phyloP scores from a whole-genome alignment of 2,329 filamentous ascomycete genomes.

The Lachnellula hyalina region DNA sequence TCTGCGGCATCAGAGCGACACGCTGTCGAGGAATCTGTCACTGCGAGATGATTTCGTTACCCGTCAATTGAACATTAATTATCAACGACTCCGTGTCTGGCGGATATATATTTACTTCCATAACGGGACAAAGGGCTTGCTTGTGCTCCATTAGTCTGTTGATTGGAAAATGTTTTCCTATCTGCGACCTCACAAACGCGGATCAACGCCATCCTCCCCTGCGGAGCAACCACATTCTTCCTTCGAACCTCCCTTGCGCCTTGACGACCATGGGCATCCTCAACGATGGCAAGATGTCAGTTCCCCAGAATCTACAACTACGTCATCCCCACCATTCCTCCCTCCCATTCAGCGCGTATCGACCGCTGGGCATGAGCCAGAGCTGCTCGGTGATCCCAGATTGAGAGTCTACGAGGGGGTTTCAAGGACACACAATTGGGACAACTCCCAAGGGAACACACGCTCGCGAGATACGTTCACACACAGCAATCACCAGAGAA shows the following conservation, averaged over 20 bases:
- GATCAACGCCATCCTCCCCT: constrained; percentile 31
- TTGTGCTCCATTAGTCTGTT: neutral
- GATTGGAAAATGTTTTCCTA: constrained; percentile 30
- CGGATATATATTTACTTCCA: neutral
- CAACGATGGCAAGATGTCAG: constrained; percentile 21
- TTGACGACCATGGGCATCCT: constrained; percentile 26
- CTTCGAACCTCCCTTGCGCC: constrained; percentile 24
- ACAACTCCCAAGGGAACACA: constrained; percentile 10
- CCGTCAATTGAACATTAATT: constrained; percentile 4
- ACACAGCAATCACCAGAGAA: constrained; percentile 20
- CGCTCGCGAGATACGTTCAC: constrained; percentile 15
- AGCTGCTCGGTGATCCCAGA: constrained; percentile 2
- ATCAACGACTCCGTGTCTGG: neutral
- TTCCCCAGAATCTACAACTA: constrained; percentile 15
- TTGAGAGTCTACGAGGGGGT: constrained; percentile 11
- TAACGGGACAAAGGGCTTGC: neutral
- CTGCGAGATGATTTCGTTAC: constrained; percentile 6
- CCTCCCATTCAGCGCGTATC: constrained; percentile 36
- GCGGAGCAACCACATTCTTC: constrained; percentile 23
- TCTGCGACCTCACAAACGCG: constrained; percentile 29
- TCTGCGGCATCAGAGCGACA: neutral
- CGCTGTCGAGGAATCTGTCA: neutral
- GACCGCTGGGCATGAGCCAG: constrained; percentile 19
- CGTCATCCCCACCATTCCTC: constrained; percentile 42
- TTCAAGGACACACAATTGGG: constrained; percentile 12